phyloP scores from a whole-genome alignment of 2,329 filamentous ascomycete species.

The Clarireedia paspali region DNA sequence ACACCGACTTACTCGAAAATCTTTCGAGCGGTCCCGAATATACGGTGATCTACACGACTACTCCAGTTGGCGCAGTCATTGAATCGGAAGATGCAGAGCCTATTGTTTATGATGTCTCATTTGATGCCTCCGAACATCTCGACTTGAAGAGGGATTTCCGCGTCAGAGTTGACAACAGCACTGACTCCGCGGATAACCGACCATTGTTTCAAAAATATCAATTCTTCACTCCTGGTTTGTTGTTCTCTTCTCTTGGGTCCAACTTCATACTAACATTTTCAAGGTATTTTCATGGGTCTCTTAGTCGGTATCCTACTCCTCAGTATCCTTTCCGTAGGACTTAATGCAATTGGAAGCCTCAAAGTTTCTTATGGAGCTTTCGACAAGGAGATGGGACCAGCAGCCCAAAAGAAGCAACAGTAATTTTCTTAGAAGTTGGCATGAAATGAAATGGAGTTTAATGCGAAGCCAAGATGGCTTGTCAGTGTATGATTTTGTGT shows the following conservation, averaged over 20 bases:
- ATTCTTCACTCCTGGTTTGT: conserved; percentile 79
- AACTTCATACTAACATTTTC: not conserved
- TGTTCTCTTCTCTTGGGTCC: not conserved
- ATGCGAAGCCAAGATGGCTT: not conserved
- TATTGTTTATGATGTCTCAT: conserved; percentile 53
- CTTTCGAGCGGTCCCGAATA: conserved; percentile 38
- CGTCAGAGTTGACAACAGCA: conserved; percentile 33
- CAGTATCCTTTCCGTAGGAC: conserved; percentile 68
- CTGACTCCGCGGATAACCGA: conserved; percentile 37
- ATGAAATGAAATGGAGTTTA: not conserved
- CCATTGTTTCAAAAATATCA: conserved; percentile 87
- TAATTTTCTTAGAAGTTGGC: conserved; percentile 16
- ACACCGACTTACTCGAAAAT: conserved; percentile 31
- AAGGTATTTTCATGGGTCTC: conserved; percentile 85
- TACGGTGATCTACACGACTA: conserved; percentile 70
- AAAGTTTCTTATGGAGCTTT: conserved; percentile 92
- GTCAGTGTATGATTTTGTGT: conserved; percentile 5
- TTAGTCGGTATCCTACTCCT: conserved; percentile 64
- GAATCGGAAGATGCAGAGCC: not conserved
- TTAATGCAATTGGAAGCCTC: conserved; percentile 69
- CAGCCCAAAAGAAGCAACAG: conserved; percentile 75
- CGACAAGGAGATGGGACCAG: conserved; percentile 90
- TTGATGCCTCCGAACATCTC: conserved; percentile 55
- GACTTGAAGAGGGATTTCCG: conserved; percentile 59
- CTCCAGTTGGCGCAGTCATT: conserved; percentile 32